Percentiles rank a stretch among this genome's conserved stretches.
Evolutionary conservation across 345 rosid species (phyloP).

Genomic region (Citrus reticulata): DNA sequence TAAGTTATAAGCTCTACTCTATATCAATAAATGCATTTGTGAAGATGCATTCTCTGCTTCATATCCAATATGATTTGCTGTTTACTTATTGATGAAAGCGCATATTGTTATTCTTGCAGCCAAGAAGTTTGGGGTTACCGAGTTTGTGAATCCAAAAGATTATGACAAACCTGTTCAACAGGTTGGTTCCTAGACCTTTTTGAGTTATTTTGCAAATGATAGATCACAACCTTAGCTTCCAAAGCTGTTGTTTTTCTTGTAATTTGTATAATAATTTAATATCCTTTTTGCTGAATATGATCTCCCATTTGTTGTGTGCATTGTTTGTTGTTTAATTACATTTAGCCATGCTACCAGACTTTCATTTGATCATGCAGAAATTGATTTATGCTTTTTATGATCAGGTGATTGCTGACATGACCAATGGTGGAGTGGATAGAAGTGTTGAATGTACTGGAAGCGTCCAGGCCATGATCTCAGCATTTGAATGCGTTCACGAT

Average conservation of each 20-base stretch:
- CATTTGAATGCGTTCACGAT: conserved; percentile 85
- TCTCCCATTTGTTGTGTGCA: background rate
- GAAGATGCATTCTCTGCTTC: background rate
- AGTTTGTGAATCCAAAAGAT: conserved; percentile 68
- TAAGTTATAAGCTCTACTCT: background rate
- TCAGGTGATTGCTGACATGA: conserved; percentile 74
- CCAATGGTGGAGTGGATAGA: conserved; percentile 75
- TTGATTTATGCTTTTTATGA: background rate
- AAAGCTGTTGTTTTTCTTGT: background rate
- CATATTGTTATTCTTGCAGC: conserved; percentile 32
- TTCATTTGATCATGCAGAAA: background rate
- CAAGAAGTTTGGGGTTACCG: conserved; percentile 60
- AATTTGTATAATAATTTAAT: background rate
- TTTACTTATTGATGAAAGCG: background rate
- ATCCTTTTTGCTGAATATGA: background rate
- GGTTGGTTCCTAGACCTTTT: conserved; percentile 26
- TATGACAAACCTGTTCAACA: conserved; percentile 65
- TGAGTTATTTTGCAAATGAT: background rate
- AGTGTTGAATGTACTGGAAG: conserved; percentile 79
- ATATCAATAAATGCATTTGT: background rate
- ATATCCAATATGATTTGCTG: background rate
- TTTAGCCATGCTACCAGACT: background rate
- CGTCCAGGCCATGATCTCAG: conserved; percentile 73
- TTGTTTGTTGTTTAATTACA: background rate
- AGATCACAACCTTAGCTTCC: background rate